Conservation (phyloP, 176 grass and related monocot species). For the Juncus inflexus region DNA sequence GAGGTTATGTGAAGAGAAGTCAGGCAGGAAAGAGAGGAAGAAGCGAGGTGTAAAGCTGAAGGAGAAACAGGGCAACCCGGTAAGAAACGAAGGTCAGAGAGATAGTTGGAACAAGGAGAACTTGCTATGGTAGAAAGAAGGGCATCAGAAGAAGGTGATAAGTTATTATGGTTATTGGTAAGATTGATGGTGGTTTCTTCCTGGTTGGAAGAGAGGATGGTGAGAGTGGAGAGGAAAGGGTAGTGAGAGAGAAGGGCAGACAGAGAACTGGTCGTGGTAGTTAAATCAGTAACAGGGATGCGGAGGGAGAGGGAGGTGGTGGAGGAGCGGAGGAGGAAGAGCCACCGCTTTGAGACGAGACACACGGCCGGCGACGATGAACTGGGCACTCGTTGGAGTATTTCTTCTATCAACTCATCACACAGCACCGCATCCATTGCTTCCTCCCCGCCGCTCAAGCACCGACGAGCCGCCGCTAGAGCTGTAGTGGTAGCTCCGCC, state of each 20-base stretch:
- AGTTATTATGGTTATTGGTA: too few species aligned
- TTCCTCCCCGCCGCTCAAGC: neutral
- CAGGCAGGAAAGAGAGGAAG: conserved; percentile 39
- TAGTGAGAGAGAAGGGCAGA: conserved; percentile 59
- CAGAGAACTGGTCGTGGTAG: conserved; percentile 18
- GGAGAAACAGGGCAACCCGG: conserved; percentile 50
- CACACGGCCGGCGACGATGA: conserved; percentile 48
- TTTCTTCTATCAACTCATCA: conserved; percentile 84
- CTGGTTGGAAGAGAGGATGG: conserved; percentile 24
- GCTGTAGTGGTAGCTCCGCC: neutral
- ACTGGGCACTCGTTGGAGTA: conserved; percentile 53
- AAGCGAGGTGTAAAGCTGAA: conserved; percentile 26
- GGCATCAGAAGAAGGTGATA: conserved; percentile 22
- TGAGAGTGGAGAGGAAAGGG: conserved; percentile 52
- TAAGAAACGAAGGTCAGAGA: conserved; percentile 50
- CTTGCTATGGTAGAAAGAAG: conserved; percentile 43
- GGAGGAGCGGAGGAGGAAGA: conserved; percentile 51
- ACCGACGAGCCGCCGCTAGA: neutral
- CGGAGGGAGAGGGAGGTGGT: conserved; percentile 54
- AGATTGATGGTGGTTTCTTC: neutral
- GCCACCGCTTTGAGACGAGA: conserved; percentile 85
- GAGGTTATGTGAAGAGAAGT: conserved; percentile 60
- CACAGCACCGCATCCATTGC: conserved; percentile 56
- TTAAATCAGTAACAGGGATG: conserved; percentile 29
- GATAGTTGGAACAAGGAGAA: conserved; percentile 33